Evolutionary conservation across 805 yeast genomes (phyloP).

Genomic region (Kodamaea neixiangensis): DNA sequence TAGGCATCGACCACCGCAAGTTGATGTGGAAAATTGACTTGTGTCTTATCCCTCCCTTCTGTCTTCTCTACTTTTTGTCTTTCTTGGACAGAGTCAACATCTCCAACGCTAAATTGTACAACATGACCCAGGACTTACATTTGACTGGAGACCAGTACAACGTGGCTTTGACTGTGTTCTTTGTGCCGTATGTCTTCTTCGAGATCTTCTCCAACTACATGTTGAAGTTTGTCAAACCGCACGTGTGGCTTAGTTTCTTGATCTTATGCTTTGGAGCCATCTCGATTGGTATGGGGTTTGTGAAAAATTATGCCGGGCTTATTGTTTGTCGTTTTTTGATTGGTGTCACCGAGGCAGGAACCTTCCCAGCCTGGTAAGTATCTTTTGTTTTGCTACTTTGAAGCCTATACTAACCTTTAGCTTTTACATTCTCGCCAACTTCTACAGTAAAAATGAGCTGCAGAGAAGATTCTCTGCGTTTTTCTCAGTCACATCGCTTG

Average conservation of each 20-base stretch:
- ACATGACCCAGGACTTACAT: constrained; percentile 56
- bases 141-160: constrained; percentile 62
- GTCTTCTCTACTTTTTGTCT: constrained; percentile 71
- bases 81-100: constrained; percentile 82
- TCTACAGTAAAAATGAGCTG: constrained; percentile 64
- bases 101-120: constrained; percentile 77
- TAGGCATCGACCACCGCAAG: constrained; percentile 53
- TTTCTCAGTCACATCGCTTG: constrained; percentile 69
- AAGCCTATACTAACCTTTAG: constrained; percentile 26
- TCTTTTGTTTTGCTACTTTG: not conserved
- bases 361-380: constrained; percentile 57
- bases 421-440: constrained; percentile 67
- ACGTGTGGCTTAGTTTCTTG: constrained; percentile 60
- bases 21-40: constrained; percentile 67
- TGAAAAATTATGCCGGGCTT: constrained; percentile 54
- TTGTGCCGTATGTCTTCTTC: constrained; percentile 66
- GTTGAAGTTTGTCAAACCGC: constrained; percentile 62
- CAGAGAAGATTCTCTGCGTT: constrained; percentile 70
- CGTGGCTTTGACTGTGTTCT: constrained; percentile 66
- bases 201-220: constrained; percentile 66
- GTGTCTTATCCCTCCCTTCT: constrained; percentile 75
- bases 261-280: constrained; percentile 65
- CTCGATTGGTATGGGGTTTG: constrained; percentile 67
- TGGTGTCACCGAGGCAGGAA: constrained; percentile 69
- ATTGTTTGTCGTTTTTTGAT: constrained; percentile 64